Evolutionary conservation across 805 yeast species (phyloP).

Genomic region (Isabelozyma rhagii): DNA sequence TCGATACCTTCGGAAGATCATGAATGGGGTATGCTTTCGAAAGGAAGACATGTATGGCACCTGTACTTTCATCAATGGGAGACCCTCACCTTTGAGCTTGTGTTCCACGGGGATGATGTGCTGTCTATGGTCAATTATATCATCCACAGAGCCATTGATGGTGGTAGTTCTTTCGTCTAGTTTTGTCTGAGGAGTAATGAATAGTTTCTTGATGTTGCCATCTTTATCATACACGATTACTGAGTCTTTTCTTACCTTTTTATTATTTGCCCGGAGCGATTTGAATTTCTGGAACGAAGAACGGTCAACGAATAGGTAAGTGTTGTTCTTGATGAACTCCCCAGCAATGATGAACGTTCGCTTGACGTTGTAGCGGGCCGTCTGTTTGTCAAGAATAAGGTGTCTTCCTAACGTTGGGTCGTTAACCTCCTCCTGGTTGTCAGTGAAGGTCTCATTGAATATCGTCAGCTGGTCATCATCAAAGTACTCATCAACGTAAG

Average conservation of each 20-base stretch:
- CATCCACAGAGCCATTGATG: constrained; percentile 1
- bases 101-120: constrained; percentile 31
- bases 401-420: background rate
- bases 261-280: constrained; percentile 16
- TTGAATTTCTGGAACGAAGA: constrained; percentile 28
- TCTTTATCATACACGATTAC: constrained; percentile 15
- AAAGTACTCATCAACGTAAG: background rate
- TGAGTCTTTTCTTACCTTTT: constrained; percentile 18
- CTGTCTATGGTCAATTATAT: constrained; percentile 22
- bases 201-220: constrained; percentile 14
- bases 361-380: constrained; percentile 22
- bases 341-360: constrained; percentile 27
- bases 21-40: constrained; percentile 31
- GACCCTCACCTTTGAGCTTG: constrained; percentile 29
- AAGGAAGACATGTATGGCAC: constrained; percentile 36
- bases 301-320: constrained; percentile 27
- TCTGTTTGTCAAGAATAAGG: constrained; percentile 16
- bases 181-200: constrained; percentile 2
- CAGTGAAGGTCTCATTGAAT: constrained; percentile 10
- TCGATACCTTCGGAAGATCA: constrained; percentile 26
- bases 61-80: constrained; percentile 34
- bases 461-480: constrained; percentile 22
- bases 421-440: constrained; percentile 2
- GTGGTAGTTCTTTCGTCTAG: constrained; percentile 1
- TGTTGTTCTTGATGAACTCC: constrained; percentile 27